Percentiles rank a stretch among this genome's conserved stretches.
phyloP scores from a whole-genome alignment of 192 early-diverging fungal genomes.

The Chytriomyces confervae region DNA sequence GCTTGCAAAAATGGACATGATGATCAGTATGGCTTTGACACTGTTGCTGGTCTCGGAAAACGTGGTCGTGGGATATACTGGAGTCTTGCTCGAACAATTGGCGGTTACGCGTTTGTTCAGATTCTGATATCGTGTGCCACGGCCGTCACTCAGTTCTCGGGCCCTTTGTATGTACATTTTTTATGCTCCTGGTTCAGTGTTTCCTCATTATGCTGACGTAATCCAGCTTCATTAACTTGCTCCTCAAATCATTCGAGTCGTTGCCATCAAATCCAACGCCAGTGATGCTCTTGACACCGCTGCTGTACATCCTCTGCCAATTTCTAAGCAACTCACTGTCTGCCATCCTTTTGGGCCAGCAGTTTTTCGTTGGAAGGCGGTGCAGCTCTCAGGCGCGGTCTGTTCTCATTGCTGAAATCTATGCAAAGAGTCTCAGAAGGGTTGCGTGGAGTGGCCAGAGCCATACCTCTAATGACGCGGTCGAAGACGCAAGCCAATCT shows the following conservation, averaged over 20 bases:
- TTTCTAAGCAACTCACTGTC: constrained; percentile 35
- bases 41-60: neutral
- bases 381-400: constrained; percentile 42
- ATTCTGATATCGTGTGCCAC: constrained; percentile 8
- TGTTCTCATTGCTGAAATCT: constrained; percentile 42
- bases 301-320: constrained; percentile 38
- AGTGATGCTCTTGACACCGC: neutral
- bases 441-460: constrained; percentile 8
- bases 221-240: constrained; percentile 51
- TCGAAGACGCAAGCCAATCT: constrained; percentile 8
- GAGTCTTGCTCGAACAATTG: neutral
- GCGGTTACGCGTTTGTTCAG: constrained; percentile 10
- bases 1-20: neutral
- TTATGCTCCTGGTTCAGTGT: neutral
- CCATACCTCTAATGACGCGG: neutral
- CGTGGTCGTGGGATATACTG: neutral
- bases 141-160: constrained; percentile 34
- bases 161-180: constrained; percentile 23
- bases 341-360: constrained; percentile 44
- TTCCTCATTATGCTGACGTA: constrained; percentile 24
- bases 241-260: constrained; percentile 43
- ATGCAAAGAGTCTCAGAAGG: constrained; percentile 42
- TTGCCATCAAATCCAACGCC: constrained; percentile 28
- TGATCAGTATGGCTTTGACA: neutral
- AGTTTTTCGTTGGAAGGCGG: constrained; percentile 46